Conservation (phyloP, 2,329 filamentous ascomycete species). For the Tolypocladium inflatum region DNA sequence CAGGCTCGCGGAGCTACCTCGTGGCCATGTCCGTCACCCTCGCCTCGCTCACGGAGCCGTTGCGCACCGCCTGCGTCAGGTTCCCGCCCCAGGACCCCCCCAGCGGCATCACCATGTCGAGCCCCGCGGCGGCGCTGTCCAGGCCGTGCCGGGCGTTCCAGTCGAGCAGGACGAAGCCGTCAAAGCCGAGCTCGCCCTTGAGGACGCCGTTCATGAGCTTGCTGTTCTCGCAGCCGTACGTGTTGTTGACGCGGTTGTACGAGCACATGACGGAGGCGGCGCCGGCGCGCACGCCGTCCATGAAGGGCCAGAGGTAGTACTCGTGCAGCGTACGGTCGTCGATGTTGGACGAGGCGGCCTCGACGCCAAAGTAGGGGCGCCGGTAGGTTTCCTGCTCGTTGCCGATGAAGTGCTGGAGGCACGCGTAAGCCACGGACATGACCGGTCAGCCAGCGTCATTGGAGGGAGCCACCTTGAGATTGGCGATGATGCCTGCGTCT, state of each 20-base stretch:
- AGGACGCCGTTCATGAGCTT: conserved; percentile 59
- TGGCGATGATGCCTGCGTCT: conserved; percentile 69
- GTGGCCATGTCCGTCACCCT: conserved; percentile 73
- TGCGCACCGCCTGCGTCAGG: conserved; percentile 64
- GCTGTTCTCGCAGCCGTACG: conserved; percentile 65
- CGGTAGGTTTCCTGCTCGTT: conserved; percentile 52
- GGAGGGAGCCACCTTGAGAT: conserved; percentile 42
- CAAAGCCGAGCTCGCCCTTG: conserved; percentile 54
- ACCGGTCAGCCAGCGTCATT: too few species aligned
- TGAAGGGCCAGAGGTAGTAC: conserved; percentile 57
- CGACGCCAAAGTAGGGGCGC: conserved; percentile 28
- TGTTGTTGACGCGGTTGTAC: conserved; percentile 64
- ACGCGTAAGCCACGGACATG: too few species aligned
- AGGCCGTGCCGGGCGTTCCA: conserved; percentile 59
- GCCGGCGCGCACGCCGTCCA: conserved; percentile 48
- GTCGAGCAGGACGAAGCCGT: conserved; percentile 60
- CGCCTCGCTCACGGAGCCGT: conserved; percentile 62
- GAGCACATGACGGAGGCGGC: conserved; percentile 55
- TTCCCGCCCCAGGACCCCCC: conserved; percentile 52
- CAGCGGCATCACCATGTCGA: conserved; percentile 64
- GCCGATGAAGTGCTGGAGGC: conserved; percentile 40
- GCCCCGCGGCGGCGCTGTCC: conserved; percentile 42
- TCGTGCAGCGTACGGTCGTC: conserved; percentile 59
- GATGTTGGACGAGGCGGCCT: conserved; percentile 51
- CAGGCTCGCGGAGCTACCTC: conserved; percentile 25